Evolutionary conservation across 257 asterid species (phyloP), one percentile per base, ranked within the genome.

Genomic region (Jacaranda copaia): DNA sequence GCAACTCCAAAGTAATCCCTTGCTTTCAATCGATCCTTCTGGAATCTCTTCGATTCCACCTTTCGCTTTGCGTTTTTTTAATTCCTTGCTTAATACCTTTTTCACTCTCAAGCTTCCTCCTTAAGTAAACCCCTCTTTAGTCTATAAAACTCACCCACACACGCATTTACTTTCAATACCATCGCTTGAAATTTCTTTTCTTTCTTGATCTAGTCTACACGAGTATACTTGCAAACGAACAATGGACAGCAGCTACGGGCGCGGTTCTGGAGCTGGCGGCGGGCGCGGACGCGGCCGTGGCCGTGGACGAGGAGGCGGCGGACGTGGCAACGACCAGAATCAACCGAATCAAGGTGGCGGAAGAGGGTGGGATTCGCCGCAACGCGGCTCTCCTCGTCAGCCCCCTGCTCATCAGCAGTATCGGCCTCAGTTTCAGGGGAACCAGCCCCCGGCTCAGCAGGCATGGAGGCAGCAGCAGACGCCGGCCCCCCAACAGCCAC

Each of bases 281-380:
- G 56, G 77, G 1, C 42, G 75, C 5, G 73, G 74, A 4, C 74
- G 77, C 0, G 74, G 79, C 8, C 70, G 53, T 4, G 82, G 79
- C 11, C 32, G 32, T 25, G 32, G 32, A 25, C 59, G 66, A 59
- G 65, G 78, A 5, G 52, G 79, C 71, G 85, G 74, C 3, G 72
- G 82, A 6, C 74, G 77, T 3, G 78, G 68, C 5, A 14, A 53
- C 35, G 16, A 52, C 36, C 77, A 43, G 18, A 68, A 53, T 14
- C 84, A 70, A 68, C 49, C 79, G 11, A 18, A 66, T 38, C 68
- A 74, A 4, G 77, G 84, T 6, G 84, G 85, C 53, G 76, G 85
- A 18, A 80, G 81, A 19, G 59, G 70, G 11, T 42, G 57, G 64
- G 79, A 15, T 1, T 55, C 52, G 18, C 49, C 45, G 58, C 51